Conservation (phyloP, 441 rosid species). For the Dalechampia spathulata region DNA sequence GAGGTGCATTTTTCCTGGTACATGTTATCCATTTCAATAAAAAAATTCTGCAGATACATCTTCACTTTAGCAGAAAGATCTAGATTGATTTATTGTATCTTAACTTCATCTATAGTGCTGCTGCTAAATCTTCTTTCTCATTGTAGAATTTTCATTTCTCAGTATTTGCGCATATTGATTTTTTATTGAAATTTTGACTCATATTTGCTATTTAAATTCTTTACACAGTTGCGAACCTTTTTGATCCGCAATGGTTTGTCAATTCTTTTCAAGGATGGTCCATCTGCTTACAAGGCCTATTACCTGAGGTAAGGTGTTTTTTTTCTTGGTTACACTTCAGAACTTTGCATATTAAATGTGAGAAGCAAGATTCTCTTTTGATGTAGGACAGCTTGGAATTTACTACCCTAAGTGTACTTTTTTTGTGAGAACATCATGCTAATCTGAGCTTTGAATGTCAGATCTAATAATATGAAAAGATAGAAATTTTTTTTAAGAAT, state of each 20-base stretch:
- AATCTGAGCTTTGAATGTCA: too few relatives aligned
- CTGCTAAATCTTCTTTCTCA: not conserved
- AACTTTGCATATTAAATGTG: not conserved
- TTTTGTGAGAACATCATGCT: too few relatives aligned
- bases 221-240: slow-evolving; percentile 79
- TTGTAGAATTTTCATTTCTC: not conserved
- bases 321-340: slow-evolving; percentile 2
- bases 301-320: slow-evolving; percentile 51
- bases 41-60: too few relatives aligned
- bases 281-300: slow-evolving; percentile 74
- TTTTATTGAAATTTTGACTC: not conserved
- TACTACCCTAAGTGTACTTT: too few relatives aligned
- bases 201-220: slow-evolving; percentile 9
- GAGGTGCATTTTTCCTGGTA: too few relatives aligned
- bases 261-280: slow-evolving; percentile 81
- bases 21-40: too few relatives aligned
- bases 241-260: slow-evolving; percentile 94
- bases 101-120: not conserved
- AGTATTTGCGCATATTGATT: not conserved
- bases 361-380: not conserved
- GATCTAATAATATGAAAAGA: too few relatives aligned
- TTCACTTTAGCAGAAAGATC: too few relatives aligned
- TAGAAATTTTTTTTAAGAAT: too few relatives aligned
- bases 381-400: too few relatives aligned
- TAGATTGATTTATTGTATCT: too few relatives aligned